These are phyloP conservation scores for Trifolium dubium DNA, from an alignment of 306 rosid species.

Conservation along the genomic window DNA sequence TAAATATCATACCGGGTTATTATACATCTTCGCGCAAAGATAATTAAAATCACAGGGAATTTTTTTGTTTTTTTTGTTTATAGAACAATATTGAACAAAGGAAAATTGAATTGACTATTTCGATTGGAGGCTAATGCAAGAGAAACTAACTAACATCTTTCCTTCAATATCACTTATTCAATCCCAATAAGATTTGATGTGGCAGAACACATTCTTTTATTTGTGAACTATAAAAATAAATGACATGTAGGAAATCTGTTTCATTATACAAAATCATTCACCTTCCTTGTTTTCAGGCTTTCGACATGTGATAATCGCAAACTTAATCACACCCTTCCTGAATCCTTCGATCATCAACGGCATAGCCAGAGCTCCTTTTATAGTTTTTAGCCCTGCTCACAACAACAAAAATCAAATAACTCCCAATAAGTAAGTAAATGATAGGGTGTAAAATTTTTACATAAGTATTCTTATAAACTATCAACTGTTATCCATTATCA, in stretches of 20 bases:
- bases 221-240: background rate
- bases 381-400: constrained; percentile 69
- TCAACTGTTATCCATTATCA: background rate
- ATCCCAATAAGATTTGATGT: background rate
- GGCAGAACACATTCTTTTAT: background rate
- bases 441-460: background rate
- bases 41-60: too few species aligned
- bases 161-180: background rate
- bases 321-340: constrained; percentile 78
- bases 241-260: background rate
- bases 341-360: constrained; percentile 90
- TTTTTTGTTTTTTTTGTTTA: too few species aligned
- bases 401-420: background rate
- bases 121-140: background rate
- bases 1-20: too few species aligned
- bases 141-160: background rate
- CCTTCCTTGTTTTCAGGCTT: constrained; percentile 53
- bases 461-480: background rate
- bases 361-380: constrained; percentile 91
- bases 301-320: constrained; percentile 74
- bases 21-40: too few species aligned
- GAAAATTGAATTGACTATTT: background rate
- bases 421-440: background rate
- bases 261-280: background rate
- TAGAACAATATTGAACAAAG: background rate